Evolutionary conservation across 2,329 filamentous ascomycete species (phyloP).

Genomic region (Penicillium brasilianum): DNA sequence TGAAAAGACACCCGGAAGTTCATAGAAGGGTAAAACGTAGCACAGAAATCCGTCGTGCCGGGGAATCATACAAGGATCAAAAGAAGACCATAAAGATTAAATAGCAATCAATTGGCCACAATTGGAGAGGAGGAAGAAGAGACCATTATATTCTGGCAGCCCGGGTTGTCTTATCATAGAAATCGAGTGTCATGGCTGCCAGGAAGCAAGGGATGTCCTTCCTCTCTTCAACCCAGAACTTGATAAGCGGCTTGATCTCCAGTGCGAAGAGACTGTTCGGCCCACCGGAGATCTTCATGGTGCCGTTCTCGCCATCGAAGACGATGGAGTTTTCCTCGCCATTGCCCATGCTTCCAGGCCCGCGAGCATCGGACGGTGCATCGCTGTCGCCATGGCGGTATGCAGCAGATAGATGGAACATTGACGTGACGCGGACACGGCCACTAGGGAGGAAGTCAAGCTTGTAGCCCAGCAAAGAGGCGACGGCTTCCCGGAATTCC

Average conservation of each 20-base stretch:
- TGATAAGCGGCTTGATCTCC: slow-evolving; percentile 83
- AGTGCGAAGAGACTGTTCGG: slow-evolving; percentile 83
- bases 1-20: slow-evolving; percentile 2
- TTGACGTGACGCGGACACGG: slow-evolving; percentile 86
- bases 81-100: slow-evolving; percentile 16
- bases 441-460: slow-evolving; percentile 97
- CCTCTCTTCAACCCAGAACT: slow-evolving; percentile 94
- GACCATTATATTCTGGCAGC: slow-evolving; percentile 40
- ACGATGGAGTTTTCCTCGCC: slow-evolving; percentile 66
- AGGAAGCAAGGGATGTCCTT: slow-evolving; percentile 93
- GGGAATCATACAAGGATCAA: slow-evolving; percentile 33
- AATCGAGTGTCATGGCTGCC: slow-evolving; percentile 88
- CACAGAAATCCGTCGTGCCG: slow-evolving; percentile 30
- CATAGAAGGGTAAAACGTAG: slow-evolving; percentile 25
- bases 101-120: background rate
- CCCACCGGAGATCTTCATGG: slow-evolving; percentile 96
- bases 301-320: slow-evolving; percentile 91
- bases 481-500: slow-evolving; percentile 95
- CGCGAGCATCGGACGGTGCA: slow-evolving; percentile 63
- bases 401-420: slow-evolving; percentile 72
- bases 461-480: slow-evolving; percentile 89
- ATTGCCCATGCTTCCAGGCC: slow-evolving; percentile 51
- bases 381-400: slow-evolving; percentile 52
- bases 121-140: background rate
- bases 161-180: slow-evolving; percentile 70